Conservation (phyloP, 345 rosid species). For the Mallotus nudiflorus region DNA sequence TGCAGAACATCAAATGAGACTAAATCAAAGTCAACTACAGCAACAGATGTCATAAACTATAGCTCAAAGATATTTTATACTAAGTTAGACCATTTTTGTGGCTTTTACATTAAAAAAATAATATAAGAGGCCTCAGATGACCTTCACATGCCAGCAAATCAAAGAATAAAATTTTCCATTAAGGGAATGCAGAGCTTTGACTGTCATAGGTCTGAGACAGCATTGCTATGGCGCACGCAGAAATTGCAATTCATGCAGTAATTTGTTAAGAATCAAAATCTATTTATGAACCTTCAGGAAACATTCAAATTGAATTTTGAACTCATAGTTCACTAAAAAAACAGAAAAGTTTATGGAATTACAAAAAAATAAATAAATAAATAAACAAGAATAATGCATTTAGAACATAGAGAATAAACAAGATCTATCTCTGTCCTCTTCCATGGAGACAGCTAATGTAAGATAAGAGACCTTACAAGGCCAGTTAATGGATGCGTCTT, state of each 20-base stretch:
- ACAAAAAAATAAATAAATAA: neutral
- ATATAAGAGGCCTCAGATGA: neutral
- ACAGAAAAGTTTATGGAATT: neutral
- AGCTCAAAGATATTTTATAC: neutral
- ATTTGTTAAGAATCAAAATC: neutral
- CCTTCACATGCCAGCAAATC: slow-evolving; percentile 11
- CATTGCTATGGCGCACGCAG: slow-evolving; percentile 12
- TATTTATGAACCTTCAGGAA: neutral
- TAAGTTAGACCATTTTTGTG: neutral
- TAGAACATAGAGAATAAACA: slow-evolving; percentile 1
- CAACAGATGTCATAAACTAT: neutral
- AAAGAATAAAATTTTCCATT: slow-evolving; percentile 8
- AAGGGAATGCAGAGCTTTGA: slow-evolving; percentile 6
- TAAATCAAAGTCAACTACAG: slow-evolving; percentile 23
- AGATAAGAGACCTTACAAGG: neutral
- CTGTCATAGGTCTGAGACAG: neutral
- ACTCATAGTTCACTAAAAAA: neutral
- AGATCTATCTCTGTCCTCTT: slow-evolving; percentile 1
- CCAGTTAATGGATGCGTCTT: slow-evolving; percentile 15
- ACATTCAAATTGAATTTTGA: neutral
- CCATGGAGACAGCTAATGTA: neutral
- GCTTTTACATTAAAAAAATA: neutral
- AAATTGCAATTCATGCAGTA: slow-evolving; percentile 14
- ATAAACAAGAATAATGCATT: neutral
- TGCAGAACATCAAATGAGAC: slow-evolving; percentile 6